Percentiles rank a stretch among this genome's conserved stretches.
Evolutionary conservation across 1,139 yeast genomes (phyloP).

Genomic region (Debaryomyces subglobosus): DNA sequence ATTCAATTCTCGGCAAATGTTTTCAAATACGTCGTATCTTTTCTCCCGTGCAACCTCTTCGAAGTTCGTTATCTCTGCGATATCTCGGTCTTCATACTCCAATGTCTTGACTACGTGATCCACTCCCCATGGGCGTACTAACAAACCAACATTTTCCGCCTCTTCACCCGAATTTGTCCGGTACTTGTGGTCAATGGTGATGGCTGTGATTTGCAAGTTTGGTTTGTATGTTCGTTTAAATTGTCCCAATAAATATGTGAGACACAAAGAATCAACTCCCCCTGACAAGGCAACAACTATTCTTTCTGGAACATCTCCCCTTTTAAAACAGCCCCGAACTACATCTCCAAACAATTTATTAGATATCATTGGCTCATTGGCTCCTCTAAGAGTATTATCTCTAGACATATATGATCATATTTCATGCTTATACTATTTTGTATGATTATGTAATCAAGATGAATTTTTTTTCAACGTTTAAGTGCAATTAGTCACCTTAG

Average conservation of each 20-base stretch:
- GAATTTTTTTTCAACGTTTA: constrained; percentile 8
- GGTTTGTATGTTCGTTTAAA: constrained; percentile 28
- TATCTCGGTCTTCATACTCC: constrained; percentile 24
- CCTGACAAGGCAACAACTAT: constrained; percentile 66
- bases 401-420: not conserved
- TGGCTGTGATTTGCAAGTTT: constrained; percentile 41
- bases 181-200: constrained; percentile 62
- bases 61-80: constrained; percentile 36
- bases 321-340: constrained; percentile 17
- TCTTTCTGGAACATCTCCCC: constrained; percentile 16
- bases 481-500: constrained; percentile 7
- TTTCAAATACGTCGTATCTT: constrained; percentile 49
- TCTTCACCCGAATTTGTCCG: constrained; percentile 52
- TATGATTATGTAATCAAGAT: not conserved
- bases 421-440: not conserved
- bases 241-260: constrained; percentile 49
- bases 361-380: constrained; percentile 13
- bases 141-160: constrained; percentile 42
- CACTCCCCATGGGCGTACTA: constrained; percentile 42
- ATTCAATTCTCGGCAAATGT: constrained; percentile 33
- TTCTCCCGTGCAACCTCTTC: constrained; percentile 61
- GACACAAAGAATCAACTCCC: constrained; percentile 80
- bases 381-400: not conserved
- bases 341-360: constrained; percentile 15
- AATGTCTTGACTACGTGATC: constrained; percentile 40